A percentile compares a stretch with the other conserved stretches of the same genome.
Conservation (phyloP, 257 asterid species). For the Penstemon eatonii region DNA sequence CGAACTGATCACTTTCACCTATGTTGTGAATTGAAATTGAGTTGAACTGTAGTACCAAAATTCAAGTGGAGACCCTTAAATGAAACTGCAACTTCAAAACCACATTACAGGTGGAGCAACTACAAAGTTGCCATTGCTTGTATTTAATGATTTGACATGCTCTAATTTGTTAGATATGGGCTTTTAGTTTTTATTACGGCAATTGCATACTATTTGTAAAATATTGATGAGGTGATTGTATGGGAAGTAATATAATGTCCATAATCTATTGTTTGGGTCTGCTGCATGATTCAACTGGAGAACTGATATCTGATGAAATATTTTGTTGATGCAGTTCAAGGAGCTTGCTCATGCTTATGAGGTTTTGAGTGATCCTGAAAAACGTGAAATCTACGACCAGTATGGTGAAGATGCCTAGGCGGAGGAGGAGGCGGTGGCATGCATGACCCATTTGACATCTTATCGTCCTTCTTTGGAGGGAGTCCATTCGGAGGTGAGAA, state of each 20-base stretch:
- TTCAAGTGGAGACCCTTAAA: too few relatives aligned
- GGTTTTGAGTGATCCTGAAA: constrained; percentile 67
- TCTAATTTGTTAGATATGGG: neutral
- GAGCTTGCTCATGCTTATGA: constrained; percentile 83
- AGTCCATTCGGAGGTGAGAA: constrained; percentile 57
- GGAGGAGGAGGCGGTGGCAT: constrained; percentile 45
- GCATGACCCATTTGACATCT: constrained; percentile 75
- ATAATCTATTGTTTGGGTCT: neutral
- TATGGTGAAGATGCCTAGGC: constrained; percentile 80
- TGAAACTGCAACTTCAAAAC: too few relatives aligned
- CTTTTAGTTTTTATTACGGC: neutral
- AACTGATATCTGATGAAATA: neutral
- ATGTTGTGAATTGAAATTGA: too few relatives aligned
- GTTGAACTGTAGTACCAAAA: too few relatives aligned
- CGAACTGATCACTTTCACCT: too few relatives aligned
- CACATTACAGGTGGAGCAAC: too few relatives aligned
- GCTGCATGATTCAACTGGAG: neutral
- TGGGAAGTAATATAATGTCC: neutral
- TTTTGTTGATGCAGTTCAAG: constrained; percentile 48
- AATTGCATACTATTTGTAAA: neutral
- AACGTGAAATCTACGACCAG: constrained; percentile 69
- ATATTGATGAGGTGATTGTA: neutral
- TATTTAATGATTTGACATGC: too few relatives aligned
- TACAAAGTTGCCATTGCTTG: too few relatives aligned
- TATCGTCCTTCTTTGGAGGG: constrained; percentile 61